Evolutionary conservation across 306 rosid genomes (phyloP), one percentile per base, ranked within the genome.

Genomic region (Boehmeria nivea): DNA sequence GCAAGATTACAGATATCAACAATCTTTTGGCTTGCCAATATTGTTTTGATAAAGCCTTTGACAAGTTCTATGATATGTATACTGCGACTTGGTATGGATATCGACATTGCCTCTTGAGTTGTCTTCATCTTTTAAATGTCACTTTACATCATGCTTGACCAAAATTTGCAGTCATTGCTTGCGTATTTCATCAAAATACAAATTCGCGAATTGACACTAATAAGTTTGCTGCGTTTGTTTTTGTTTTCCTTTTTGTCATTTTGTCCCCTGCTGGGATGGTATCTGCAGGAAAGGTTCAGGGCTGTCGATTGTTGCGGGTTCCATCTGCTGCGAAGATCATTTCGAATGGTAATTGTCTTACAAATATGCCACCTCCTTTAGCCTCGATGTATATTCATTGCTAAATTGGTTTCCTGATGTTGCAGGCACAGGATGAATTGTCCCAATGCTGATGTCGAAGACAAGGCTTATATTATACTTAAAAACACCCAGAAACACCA

Each of bases 351-450:
- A 54, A 43, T 54, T 59, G 12, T 48, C 13, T 25, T 21, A 18
- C 12, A 15, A 8, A 10, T 12, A 22, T 16, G 8, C 40, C n/a
- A 46, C 25, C 3, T 25, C 10, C 25, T 19, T 22, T 9, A n/a
- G 9, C 48, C 21, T 43, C 14, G 18, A 43, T 16, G 21, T n/a
- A n/a, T n/a, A n/a, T n/a, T n/a, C n/a, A n/a, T n/a, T 18, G 47
- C 19, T 61, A 44, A 34, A 31, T 31, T 71, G 44, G 48, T 24
- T 24, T 67, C 47, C 57, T 26, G 44, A 60, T 59, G 12, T 24
- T 48, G 13, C 85, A 88, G 97, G 95, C 97, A 88, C 74, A 74
- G 86, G 66, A 85, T 88, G 97, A 88, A 88, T 75, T 88, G 97
- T 67, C 72, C 68, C 54, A 82, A 71, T 66, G 88, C 95, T 17